Evolutionary conservation across 2,329 filamentous ascomycete genomes (phyloP).

Genomic region (Calonectria pseudoreteaudii): DNA sequence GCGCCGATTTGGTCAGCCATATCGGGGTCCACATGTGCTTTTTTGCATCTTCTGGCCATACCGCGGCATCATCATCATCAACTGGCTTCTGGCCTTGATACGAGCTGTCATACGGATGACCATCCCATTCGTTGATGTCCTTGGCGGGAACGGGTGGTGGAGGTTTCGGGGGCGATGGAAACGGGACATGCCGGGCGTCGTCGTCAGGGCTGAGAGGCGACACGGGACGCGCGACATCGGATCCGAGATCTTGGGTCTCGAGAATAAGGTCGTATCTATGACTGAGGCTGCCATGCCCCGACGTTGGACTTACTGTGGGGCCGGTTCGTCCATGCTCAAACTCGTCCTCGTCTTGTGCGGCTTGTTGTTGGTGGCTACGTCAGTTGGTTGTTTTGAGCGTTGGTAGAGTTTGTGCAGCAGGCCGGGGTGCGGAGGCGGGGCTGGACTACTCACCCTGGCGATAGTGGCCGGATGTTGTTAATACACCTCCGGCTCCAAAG

Average conservation of each 20-base stretch:
- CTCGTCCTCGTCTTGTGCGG: constrained; percentile 27
- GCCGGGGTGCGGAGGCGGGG: not conserved
- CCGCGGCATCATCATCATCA: not conserved
- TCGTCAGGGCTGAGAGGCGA: constrained; percentile 26
- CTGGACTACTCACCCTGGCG: constrained; percentile 10
- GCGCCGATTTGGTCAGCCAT: constrained; percentile 32
- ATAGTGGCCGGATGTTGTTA: constrained; percentile 11
- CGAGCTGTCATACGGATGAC: constrained; percentile 6
- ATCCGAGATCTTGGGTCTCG: constrained; percentile 19
- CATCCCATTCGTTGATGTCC: constrained; percentile 6
- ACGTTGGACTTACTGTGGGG: constrained; percentile 21
- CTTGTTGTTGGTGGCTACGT: constrained; percentile 5
- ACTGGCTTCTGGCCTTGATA: not conserved
- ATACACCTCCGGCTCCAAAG: not conserved
- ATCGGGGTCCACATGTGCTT: constrained; percentile 36
- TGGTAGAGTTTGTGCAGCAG: not conserved
- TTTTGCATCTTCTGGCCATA: constrained; percentile 20
- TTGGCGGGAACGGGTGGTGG: constrained; percentile 3
- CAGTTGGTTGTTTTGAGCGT: not conserved
- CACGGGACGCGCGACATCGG: constrained; percentile 6
- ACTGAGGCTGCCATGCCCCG: constrained; percentile 13
- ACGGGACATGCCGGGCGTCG: constrained; percentile 14
- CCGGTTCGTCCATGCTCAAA: constrained; percentile 15
- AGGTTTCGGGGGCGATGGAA: not conserved
- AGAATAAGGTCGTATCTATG: constrained; percentile 25